A percentile compares a stretch with the other conserved stretches of the same genome.
Evolutionary conservation across 1,284 basidiomycete genomes (phyloP).

Genomic region (Psilocybe mexicana): DNA sequence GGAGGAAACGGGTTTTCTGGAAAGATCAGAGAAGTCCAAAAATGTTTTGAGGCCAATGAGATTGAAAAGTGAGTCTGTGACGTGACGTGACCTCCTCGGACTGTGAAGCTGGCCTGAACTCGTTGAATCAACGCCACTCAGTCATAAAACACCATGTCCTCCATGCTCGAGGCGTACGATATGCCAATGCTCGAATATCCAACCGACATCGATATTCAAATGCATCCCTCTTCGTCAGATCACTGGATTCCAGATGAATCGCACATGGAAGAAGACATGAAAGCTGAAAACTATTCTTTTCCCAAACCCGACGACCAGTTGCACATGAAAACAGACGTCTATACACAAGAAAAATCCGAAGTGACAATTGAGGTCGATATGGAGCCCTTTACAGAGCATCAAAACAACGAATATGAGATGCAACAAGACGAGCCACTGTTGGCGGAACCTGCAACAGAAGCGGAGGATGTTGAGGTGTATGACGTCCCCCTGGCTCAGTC

Average conservation of each 20-base stretch:
- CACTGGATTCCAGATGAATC: constrained; percentile 59
- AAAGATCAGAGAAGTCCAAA: background rate
- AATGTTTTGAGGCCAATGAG: background rate
- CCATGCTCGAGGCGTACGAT: constrained; percentile 57
- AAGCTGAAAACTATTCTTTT: constrained; percentile 8
- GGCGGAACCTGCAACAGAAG: constrained; percentile 35
- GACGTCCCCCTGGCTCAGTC: constrained; percentile 41
- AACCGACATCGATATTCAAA: constrained; percentile 62
- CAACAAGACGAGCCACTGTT: constrained; percentile 45
- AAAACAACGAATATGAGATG: constrained; percentile 73
- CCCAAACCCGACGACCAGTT: constrained; percentile 11
- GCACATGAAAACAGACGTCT: constrained; percentile 18
- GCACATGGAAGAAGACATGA: constrained; percentile 62
- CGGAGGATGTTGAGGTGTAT: constrained; percentile 62
- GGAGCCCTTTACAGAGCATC: constrained; percentile 54
- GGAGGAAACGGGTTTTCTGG: too few relatives aligned
- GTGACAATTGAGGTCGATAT: constrained; percentile 69
- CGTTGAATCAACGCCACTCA: background rate
- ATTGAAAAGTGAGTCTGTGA: background rate
- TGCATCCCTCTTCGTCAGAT: constrained; percentile 54
- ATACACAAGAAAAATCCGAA: constrained; percentile 35
- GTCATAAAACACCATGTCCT: constrained; percentile 30
- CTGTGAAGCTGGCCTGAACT: background rate
- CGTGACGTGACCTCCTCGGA: background rate
- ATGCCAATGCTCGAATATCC: constrained; percentile 70